Percentiles rank a stretch among this genome's conserved stretches.
Conservation (phyloP, 1,284 basidiomycete genomes). For the Violaceomyces palustris region DNA sequence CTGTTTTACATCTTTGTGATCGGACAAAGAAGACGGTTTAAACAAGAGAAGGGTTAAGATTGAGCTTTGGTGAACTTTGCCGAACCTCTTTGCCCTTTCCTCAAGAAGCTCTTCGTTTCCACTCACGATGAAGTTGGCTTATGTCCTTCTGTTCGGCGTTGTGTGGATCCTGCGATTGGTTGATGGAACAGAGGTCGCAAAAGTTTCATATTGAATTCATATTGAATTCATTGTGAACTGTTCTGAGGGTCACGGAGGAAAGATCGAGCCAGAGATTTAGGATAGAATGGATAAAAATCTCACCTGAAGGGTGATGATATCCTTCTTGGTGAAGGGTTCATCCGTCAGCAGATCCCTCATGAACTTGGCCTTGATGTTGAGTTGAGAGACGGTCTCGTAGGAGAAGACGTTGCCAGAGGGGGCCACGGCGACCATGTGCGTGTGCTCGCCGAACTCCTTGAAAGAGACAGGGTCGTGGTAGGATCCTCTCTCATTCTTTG, state of each 20-base stretch:
- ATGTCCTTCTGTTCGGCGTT: constrained; percentile 41
- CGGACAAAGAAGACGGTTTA: neutral
- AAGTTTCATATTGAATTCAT: too few relatives aligned
- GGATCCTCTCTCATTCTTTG: constrained; percentile 52
- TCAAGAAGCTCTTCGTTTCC: too few relatives aligned
- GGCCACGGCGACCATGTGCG: constrained; percentile 54
- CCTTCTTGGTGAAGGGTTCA: constrained; percentile 73
- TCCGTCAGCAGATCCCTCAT: constrained; percentile 78
- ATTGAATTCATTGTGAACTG: too few relatives aligned
- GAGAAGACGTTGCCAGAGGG: constrained; percentile 76
- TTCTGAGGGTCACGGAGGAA: too few relatives aligned
- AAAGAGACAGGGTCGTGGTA: constrained; percentile 55
- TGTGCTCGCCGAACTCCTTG: constrained; percentile 58
- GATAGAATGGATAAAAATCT: too few relatives aligned
- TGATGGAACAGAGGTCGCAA: too few relatives aligned
- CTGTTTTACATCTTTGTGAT: constrained; percentile 40
- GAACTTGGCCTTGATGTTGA: constrained; percentile 67
- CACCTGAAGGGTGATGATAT: constrained; percentile 81
- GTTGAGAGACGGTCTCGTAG: constrained; percentile 63
- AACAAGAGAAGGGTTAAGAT: too few relatives aligned
- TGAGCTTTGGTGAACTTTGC: too few relatives aligned
- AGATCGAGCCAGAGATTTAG: too few relatives aligned
- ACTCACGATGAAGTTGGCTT: constrained; percentile 14
- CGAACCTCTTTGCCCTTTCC: too few relatives aligned
- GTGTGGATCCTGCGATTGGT: constrained; percentile 55